Conservation (phyloP, 345 rosid species). For the Corymbia maculata region DNA sequence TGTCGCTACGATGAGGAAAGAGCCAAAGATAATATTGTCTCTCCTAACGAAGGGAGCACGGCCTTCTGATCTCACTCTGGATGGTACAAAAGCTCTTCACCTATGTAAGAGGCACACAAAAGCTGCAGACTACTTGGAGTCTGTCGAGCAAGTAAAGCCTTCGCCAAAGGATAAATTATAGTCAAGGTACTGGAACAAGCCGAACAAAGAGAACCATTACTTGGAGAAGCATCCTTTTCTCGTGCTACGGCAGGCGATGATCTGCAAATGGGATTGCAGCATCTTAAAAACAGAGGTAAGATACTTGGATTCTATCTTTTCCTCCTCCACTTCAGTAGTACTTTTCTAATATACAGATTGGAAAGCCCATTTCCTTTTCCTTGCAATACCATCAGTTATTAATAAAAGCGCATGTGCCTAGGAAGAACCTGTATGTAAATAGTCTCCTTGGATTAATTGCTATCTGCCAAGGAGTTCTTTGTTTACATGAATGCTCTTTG, state of each 20-base stretch:
- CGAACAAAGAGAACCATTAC: conserved; percentile 40
- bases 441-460: neutral
- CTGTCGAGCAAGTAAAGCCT: conserved; percentile 46
- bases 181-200: conserved; percentile 76
- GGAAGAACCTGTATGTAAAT: neutral
- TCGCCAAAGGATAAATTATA: conserved; percentile 54
- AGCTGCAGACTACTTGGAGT: conserved; percentile 36
- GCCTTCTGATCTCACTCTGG: conserved; percentile 45
- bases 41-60: conserved; percentile 68
- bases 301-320: neutral
- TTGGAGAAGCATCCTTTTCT: conserved; percentile 50
- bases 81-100: conserved; percentile 67
- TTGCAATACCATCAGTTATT: neutral
- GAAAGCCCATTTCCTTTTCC: neutral
- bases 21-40: conserved; percentile 64
- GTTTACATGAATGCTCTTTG: neutral
- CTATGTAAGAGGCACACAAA: conserved; percentile 51
- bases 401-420: neutral
- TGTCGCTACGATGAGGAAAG: conserved; percentile 67
- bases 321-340: neutral
- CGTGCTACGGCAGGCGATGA: conserved; percentile 69
- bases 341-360: neutral
- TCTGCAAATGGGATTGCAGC: conserved; percentile 47
- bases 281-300: conserved; percentile 79
- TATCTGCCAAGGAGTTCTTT: neutral